These are phyloP conservation scores for Pholiota conissans DNA, from an alignment of 768 basidiomycete genomes.

Conservation along the genomic window DNA sequence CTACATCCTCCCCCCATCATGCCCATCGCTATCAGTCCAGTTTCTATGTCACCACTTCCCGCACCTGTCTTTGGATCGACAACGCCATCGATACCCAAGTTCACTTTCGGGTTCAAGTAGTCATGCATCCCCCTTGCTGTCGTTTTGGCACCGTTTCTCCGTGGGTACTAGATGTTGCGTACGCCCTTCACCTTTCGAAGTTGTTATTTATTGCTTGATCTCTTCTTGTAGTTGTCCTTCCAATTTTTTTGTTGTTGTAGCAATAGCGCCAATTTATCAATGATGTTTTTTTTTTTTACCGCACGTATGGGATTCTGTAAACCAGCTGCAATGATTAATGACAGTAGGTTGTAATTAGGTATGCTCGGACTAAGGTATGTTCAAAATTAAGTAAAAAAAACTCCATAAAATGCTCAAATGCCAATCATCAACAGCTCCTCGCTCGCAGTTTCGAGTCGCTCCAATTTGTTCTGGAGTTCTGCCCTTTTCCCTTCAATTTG, in stretches of 20 bases:
- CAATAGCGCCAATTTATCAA: background rate
- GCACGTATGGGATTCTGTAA: no score
- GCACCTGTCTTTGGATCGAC: background rate
- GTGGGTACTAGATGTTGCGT: background rate
- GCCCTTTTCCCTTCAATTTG: constrained; percentile 40
- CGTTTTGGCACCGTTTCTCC: background rate
- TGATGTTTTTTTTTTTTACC: no score
- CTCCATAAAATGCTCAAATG: no score
- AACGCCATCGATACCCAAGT: constrained; percentile 1
- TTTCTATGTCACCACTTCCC: background rate
- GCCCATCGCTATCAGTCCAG: background rate
- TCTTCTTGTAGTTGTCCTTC: background rate
- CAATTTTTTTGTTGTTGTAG: background rate
- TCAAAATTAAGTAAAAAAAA: no score
- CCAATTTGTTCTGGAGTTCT: constrained; percentile 48
- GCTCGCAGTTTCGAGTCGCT: constrained; percentile 44
- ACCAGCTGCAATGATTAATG: no score
- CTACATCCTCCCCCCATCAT: background rate
- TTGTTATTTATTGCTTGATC: background rate
- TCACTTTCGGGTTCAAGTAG: constrained; percentile 7
- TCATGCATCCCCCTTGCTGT: background rate
- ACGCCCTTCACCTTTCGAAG: background rate
- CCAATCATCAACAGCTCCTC: constrained; percentile 30
- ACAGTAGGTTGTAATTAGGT: no score
- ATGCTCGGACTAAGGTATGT: no score